Base-by-base conservation (phyloP, 2,329 filamentous ascomycete species). In the Pseudogymnoascus sp. region DNA sequence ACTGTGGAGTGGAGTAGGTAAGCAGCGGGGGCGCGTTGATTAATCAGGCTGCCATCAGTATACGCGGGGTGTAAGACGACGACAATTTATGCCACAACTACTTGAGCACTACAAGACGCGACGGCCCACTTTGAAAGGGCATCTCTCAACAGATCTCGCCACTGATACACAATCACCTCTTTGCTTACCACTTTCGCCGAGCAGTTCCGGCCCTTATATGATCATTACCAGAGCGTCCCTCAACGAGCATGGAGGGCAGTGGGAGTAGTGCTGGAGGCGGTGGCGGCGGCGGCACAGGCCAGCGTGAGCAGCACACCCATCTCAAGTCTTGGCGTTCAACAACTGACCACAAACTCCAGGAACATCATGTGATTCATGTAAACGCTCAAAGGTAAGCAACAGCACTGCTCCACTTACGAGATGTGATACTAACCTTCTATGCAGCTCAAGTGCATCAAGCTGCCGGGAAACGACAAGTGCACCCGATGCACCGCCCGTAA, bases 321-420 rank as follows among this genome's bases (percentile, higher is more conserved):
- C 37, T 48, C 31, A 59, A 15, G 60, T 31, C 60, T 48, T 58
- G 29, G 29, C 40, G 48, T 59, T 13, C 29, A 25, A 25, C 39
- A 59, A 12, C 55, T 39, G 37, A 31, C 25, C 31, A 10, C 29
- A 48, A 7, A 33, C n/a, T 6, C 3, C 15, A 58, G 42, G 67
- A 64, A 69, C 66, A 62, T 67, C 67, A 58, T 69, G 67, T 65
- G 65, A 69, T 48, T 59, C 45, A 62, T 69, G 67, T 60, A 68
- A 69, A 62, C 65, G 63, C 31, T 67, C 68, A 62, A 69, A 69
- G 67, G 67, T 63, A 67, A 60, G 36, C 25, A 21, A 4, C 15
- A 29, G 29, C 58, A 39, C 15, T 27, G 40, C 33, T 58, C 21
- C 27, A n/a, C 58, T 33, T 7, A 27, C 18, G 33, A 48, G 35